Evolutionary conservation across 306 rosid genomes (phyloP).

Genomic region (Cucurbita argyrosperma): DNA sequence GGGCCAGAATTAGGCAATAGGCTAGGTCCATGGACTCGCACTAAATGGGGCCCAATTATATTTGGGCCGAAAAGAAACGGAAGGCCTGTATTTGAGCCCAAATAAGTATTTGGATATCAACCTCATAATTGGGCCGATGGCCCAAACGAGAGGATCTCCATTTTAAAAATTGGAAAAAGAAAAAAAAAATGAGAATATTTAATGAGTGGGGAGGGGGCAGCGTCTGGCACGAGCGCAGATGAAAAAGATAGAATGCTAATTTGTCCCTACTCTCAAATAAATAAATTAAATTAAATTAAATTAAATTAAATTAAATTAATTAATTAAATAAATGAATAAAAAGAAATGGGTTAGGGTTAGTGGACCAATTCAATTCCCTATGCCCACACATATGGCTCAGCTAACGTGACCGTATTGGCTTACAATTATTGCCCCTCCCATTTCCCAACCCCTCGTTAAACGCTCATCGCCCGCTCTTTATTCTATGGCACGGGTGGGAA

Average conservation of each 20-base stretch:
- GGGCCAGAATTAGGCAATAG: too few relatives aligned
- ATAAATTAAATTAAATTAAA: too few relatives aligned
- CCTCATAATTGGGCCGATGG: too few relatives aligned
- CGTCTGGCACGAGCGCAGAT: not conserved
- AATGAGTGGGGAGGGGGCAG: not conserved
- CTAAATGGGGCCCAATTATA: too few relatives aligned
- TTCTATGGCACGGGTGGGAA: too few relatives aligned
- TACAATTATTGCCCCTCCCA: not conserved
- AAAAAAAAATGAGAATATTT: not conserved
- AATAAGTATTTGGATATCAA: too few relatives aligned
- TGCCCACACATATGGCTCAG: not conserved
- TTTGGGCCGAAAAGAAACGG: too few relatives aligned
- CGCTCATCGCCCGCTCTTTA: not conserved
- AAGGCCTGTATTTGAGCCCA: too few relatives aligned
- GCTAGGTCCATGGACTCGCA: too few relatives aligned
- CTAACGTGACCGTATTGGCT: not conserved
- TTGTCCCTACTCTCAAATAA: not conserved
- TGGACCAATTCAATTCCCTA: conserved; percentile 6
- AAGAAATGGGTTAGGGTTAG: not conserved
- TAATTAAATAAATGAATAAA: not conserved
- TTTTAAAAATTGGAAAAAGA: too few relatives aligned
- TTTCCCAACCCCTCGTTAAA: not conserved
- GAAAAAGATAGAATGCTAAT: not conserved
- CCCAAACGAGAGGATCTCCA: too few relatives aligned
- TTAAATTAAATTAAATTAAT: too few relatives aligned